A percentile compares a stretch with the other conserved stretches of the same genome.
These are phyloP conservation scores for Talaromyces sp. DNA, from an alignment of 2,329 filamentous ascomycete species.

Conservation along the genomic window DNA sequence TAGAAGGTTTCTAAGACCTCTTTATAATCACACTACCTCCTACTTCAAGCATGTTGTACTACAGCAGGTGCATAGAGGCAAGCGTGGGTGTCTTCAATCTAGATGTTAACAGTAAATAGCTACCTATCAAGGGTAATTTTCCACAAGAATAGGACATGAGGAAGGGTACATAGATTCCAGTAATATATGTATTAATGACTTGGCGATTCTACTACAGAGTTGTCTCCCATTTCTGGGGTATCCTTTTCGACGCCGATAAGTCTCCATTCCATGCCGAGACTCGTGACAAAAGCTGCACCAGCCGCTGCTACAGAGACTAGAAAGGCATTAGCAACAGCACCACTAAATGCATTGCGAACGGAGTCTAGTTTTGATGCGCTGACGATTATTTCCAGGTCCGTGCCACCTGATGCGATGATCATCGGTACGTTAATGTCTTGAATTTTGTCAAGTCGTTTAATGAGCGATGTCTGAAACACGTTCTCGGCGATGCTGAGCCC, in stretches of 20 bases:
- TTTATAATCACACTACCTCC: too few species aligned
- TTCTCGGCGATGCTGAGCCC: background rate
- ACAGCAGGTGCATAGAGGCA: too few species aligned
- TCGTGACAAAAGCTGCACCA: background rate
- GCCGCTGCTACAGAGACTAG: background rate
- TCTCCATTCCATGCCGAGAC: background rate
- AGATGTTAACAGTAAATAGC: too few species aligned
- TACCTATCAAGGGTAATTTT: too few species aligned
- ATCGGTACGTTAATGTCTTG: background rate
- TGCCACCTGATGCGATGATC: background rate
- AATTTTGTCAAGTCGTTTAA: background rate
- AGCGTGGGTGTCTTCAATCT: too few species aligned
- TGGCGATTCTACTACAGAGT: too few species aligned
- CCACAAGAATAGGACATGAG: too few species aligned
- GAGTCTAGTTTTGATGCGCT: background rate
- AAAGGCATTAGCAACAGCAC: background rate
- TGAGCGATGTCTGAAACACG: background rate
- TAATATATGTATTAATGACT: too few species aligned
- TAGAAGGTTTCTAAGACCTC: too few species aligned
- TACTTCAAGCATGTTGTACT: too few species aligned
- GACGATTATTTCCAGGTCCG: background rate
- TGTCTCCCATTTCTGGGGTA: too few species aligned
- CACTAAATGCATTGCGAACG: background rate
- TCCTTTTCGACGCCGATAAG: background rate
- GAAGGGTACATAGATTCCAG: too few species aligned